A percentile compares a stretch with the other conserved stretches of the same genome.
Evolutionary conservation across 371 early-diverging fungal species (phyloP).

Genomic region (Mucor circinelloides): DNA sequence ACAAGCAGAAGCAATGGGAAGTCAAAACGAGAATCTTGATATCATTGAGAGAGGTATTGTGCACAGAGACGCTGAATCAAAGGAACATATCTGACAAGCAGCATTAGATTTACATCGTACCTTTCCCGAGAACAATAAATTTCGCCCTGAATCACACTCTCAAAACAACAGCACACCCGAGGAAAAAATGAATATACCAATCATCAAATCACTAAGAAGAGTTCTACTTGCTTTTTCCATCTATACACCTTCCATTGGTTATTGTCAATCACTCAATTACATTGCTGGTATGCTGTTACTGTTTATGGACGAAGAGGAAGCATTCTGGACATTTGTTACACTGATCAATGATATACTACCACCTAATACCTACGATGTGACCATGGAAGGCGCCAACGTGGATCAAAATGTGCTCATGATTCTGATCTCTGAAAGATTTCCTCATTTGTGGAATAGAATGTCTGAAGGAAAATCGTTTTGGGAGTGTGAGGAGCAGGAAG

Average conservation of each 20-base stretch:
- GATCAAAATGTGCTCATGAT: constrained; percentile 80
- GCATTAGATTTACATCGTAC: constrained; percentile 78
- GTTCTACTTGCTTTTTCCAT: constrained; percentile 73
- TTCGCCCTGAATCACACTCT: constrained; percentile 24
- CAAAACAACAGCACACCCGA: constrained; percentile 21
- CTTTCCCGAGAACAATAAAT: constrained; percentile 76
- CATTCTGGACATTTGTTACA: constrained; percentile 82
- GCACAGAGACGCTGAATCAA: neutral
- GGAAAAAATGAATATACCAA: constrained; percentile 49
- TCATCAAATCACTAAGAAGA: constrained; percentile 67
- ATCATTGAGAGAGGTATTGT: constrained; percentile 68
- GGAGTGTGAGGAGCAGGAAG: constrained; percentile 53
- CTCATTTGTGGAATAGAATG: constrained; percentile 56
- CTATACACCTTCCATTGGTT: constrained; percentile 75
- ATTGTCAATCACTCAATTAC: constrained; percentile 88
- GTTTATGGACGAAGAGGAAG: constrained; percentile 78
- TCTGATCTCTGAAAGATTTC: constrained; percentile 58
- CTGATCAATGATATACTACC: constrained; percentile 77
- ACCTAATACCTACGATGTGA: constrained; percentile 75
- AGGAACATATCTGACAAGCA: neutral
- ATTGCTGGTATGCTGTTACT: constrained; percentile 82
- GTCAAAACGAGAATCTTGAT: constrained; percentile 69
- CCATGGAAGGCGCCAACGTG: constrained; percentile 80
- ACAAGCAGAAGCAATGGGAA: constrained; percentile 54
- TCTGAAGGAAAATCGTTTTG: constrained; percentile 54